A percentile compares a stretch with the other conserved stretches of the same genome.
Evolutionary conservation across 192 early-diverging fungal species (phyloP).

Genomic region (Rhizoclosmatium sp.): DNA sequence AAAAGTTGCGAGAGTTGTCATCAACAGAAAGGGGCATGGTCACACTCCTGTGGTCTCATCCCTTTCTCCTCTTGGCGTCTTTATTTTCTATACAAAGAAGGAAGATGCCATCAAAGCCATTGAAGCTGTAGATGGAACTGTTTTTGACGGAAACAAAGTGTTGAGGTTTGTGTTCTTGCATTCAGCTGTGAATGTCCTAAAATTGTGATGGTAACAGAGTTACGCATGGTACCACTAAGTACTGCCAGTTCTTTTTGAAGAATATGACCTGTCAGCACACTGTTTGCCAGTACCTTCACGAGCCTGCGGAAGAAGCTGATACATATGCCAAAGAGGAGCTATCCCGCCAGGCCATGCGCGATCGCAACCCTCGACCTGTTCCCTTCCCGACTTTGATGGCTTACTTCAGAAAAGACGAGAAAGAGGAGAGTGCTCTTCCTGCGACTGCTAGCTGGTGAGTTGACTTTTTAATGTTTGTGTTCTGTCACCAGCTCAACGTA

Average conservation of each 20-base stretch:
- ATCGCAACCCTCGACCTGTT: constrained; percentile 52
- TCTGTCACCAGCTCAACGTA: neutral
- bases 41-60: constrained; percentile 62
- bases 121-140: constrained; percentile 92
- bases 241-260: constrained; percentile 95
- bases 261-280: constrained; percentile 92
- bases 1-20: constrained; percentile 91
- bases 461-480: neutral
- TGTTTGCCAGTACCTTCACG: constrained; percentile 93
- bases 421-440: constrained; percentile 56
- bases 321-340: constrained; percentile 92
- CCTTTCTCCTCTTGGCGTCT: constrained; percentile 73
- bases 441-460: constrained; percentile 57
- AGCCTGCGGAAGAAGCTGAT: constrained; percentile 78
- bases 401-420: constrained; percentile 45
- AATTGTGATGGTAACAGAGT: constrained; percentile 61
- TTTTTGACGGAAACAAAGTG: constrained; percentile 79
- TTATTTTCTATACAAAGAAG: constrained; percentile 89
- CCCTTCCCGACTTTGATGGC: constrained; percentile 46
- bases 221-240: constrained; percentile 97
- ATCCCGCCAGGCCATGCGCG: constrained; percentile 49
- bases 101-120: constrained; percentile 94
- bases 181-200: constrained; percentile 33
- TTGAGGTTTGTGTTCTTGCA: constrained; percentile 56
- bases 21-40: constrained; percentile 76